Conservation (phyloP, 257 asterid species). For the Forsythia suspensa region DNA sequence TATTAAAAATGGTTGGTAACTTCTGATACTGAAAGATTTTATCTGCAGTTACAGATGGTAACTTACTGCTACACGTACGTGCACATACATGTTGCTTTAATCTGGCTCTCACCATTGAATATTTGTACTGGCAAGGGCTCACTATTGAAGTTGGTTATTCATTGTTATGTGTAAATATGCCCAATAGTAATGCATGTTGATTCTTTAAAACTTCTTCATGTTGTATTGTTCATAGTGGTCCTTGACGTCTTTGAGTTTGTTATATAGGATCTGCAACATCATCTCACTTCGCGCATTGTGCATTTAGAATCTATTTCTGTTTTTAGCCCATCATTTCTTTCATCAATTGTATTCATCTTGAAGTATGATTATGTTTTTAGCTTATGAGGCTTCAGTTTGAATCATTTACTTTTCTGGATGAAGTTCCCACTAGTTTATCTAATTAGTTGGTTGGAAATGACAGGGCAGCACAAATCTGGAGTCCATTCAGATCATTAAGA, state of each 20-base stretch:
- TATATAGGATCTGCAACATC: not conserved
- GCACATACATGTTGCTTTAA: not conserved
- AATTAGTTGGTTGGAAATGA: conserved; percentile 23
- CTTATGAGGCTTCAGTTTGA: not conserved
- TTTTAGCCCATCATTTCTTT: not conserved
- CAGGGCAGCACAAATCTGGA: conserved; percentile 96
- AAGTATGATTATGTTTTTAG: not conserved
- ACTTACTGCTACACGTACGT: not conserved
- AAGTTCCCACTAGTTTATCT: conserved; percentile 1
- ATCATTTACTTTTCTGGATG: not conserved
- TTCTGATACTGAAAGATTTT: not conserved
- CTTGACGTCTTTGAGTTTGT: not conserved
- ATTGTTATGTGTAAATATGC: not conserved
- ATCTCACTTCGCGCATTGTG: not conserved
- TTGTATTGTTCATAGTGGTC: not conserved
- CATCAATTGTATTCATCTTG: not conserved
- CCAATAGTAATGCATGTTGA: not conserved
- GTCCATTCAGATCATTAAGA: conserved; percentile 89
- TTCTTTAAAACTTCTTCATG: not conserved
- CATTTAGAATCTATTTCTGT: not conserved
- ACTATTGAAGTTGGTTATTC: not conserved
- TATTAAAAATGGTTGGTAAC: not conserved
- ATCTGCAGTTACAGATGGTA: not conserved
- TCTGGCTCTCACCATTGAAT: not conserved
- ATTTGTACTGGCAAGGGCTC: not conserved